Conservation (phyloP, 129 eudicot species). For the Centella asiatica region DNA sequence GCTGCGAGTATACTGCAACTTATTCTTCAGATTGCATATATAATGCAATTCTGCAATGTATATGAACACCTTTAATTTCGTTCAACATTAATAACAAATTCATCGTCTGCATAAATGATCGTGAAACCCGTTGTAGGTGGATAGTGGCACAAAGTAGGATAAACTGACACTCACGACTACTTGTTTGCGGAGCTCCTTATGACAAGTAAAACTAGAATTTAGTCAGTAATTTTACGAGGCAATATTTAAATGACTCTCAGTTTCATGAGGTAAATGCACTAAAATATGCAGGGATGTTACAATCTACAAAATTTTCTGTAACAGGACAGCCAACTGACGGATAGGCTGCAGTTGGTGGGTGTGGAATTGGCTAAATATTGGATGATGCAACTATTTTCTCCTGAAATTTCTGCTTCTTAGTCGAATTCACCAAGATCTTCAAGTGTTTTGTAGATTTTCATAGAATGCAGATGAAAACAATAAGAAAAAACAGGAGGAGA, state of each 20-base stretch:
- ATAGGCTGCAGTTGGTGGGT: neutral
- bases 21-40: neutral
- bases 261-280: too few species aligned
- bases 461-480: neutral
- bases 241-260: too few species aligned
- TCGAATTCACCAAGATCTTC: neutral
- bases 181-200: too few species aligned
- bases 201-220: too few species aligned
- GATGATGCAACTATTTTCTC: neutral
- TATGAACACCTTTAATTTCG: neutral
- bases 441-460: neutral
- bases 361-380: neutral
- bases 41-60: neutral
- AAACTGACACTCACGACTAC: too few species aligned
- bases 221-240: too few species aligned
- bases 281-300: too few species aligned
- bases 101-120: neutral
- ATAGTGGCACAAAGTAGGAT: too few species aligned
- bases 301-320: too few species aligned
- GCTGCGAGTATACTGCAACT: neutral
- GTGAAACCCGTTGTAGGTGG: neutral
- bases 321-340: neutral
- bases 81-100: too few species aligned
- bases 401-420: neutral
- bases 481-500: neutral